Percentiles rank a stretch among this genome's conserved stretches.
Conservation (phyloP, 148 eudicot species). For the Chenopodium quinoa region DNA sequence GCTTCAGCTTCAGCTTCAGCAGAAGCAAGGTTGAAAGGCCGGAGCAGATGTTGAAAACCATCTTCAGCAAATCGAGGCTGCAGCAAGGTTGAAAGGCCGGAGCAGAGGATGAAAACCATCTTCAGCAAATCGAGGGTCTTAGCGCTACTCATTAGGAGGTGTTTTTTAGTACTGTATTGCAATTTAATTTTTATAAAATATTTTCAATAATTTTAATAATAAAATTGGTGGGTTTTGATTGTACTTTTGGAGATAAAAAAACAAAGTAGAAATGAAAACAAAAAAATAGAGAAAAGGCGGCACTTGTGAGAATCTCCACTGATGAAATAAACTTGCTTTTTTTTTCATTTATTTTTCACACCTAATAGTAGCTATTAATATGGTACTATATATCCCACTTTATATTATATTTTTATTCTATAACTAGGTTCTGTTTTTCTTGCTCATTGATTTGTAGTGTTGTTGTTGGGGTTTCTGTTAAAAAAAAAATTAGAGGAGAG, state of each 20-base stretch:
- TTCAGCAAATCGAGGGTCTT: too few relatives aligned
- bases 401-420: background rate
- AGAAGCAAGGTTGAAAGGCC: too few relatives aligned
- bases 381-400: background rate
- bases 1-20: too few relatives aligned
- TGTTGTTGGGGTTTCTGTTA: constrained; percentile 11
- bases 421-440: background rate
- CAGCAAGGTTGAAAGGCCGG: too few relatives aligned
- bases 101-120: too few relatives aligned
- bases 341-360: constrained; percentile 13
- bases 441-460: constrained; percentile 20
- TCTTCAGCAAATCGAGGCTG: too few relatives aligned
- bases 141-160: too few relatives aligned
- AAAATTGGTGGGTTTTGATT: too few relatives aligned
- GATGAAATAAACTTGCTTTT: constrained; percentile 6
- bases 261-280: background rate
- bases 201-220: too few relatives aligned
- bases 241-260: background rate
- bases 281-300: background rate
- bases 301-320: too few relatives aligned
- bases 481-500: background rate
- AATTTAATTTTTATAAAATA: background rate
- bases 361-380: constrained; percentile 6
- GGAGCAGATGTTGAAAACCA: too few relatives aligned
- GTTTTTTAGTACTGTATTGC: background rate